phyloP scores from a whole-genome alignment of 108 stramenopile species.

The Chaetoceros muelleri region DNA sequence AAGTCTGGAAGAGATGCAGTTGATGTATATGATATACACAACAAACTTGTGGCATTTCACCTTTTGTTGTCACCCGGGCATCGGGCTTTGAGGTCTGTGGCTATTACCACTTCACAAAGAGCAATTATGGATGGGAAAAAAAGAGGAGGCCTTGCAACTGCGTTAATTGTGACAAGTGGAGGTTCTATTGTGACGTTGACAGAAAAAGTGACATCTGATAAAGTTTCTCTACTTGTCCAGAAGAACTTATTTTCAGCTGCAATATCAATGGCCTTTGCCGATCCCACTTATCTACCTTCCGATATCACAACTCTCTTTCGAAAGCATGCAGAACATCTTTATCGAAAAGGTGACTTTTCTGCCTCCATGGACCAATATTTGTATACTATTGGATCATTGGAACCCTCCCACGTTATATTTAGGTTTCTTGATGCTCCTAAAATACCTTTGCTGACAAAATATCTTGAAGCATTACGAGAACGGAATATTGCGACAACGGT shows the following conservation, averaged over 20 bases:
- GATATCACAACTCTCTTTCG: slow-evolving; percentile 76
- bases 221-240: slow-evolving; percentile 76
- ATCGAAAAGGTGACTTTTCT: slow-evolving; percentile 82
- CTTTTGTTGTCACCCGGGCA: slow-evolving; percentile 72
- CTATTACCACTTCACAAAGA: slow-evolving; percentile 40
- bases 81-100: slow-evolving; percentile 54
- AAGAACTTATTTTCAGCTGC: slow-evolving; percentile 87
- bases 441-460: slow-evolving; percentile 73
- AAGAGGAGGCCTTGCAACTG: slow-evolving; percentile 58
- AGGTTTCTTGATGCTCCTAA: slow-evolving; percentile 88
- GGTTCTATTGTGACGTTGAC: slow-evolving; percentile 75
- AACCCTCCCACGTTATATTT: slow-evolving; percentile 89
- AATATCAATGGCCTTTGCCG: slow-evolving; percentile 82
- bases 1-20: slow-evolving; percentile 79
- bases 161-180: slow-evolving; percentile 66
- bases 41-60: slow-evolving; percentile 83
- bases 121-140: slow-evolving; percentile 23
- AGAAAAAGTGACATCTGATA: slow-evolving; percentile 80
- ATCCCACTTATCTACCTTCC: slow-evolving; percentile 52
- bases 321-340: slow-evolving; percentile 88
- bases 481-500: slow-evolving; percentile 52
- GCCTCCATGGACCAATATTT: slow-evolving; percentile 91
- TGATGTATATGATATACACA: slow-evolving; percentile 70
- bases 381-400: slow-evolving; percentile 88
- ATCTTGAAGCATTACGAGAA: slow-evolving; percentile 70